Conservation (phyloP, 225 moss, liverwort and hornwort genomes). For the Asterella californica region DNA sequence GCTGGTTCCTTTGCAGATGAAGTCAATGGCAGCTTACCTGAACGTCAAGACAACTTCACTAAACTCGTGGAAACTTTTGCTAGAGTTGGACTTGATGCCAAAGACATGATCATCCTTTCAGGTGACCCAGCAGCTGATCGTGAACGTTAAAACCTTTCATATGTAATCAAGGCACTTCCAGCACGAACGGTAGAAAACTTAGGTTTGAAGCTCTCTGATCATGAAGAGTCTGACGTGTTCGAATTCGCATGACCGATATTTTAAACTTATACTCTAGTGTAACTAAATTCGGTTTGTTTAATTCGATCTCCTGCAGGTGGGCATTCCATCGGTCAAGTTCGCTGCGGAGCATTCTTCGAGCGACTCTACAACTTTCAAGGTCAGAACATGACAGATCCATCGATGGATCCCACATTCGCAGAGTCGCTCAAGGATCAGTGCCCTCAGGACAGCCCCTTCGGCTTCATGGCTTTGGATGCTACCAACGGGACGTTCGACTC, state of each 20-base stretch:
- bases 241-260: too few relatives aligned
- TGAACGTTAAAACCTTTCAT: too few relatives aligned
- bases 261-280: too few relatives aligned
- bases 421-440: not conserved
- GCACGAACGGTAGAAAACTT: too few relatives aligned
- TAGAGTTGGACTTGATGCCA: not conserved
- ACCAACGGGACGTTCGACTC: not conserved
- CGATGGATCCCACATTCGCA: not conserved
- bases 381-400: not conserved
- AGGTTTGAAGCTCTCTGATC: too few relatives aligned
- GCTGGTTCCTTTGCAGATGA: not conserved
- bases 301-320: not conserved
- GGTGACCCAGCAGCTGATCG: not conserved
- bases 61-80: not conserved
- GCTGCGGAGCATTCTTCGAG: not conserved
- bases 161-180: too few relatives aligned
- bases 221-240: too few relatives aligned
- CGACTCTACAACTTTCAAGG: not conserved
- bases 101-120: conserved; percentile 15
- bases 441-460: not conserved
- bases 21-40: not conserved
- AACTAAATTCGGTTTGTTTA: too few relatives aligned
- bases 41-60: too few relatives aligned
- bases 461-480: not conserved
- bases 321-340: not conserved